Conservation (phyloP, 768 basidiomycete species). For the Cystobasidium onofrii region DNA sequence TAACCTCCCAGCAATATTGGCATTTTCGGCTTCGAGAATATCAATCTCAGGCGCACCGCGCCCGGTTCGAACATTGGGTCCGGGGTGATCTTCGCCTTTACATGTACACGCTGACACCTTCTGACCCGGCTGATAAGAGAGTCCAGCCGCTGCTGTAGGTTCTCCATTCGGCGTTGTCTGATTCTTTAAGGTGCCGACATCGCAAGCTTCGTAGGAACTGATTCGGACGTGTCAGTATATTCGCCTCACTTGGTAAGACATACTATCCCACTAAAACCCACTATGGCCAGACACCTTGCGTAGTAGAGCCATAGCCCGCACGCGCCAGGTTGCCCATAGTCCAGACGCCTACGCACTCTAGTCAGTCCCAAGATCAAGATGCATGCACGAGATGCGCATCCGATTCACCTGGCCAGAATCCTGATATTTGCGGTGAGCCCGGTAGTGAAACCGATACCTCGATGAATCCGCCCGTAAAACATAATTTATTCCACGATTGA, state of each 20-base stretch:
- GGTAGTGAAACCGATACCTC: constrained; percentile 37
- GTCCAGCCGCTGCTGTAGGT: constrained; percentile 54
- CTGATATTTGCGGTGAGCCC: constrained; percentile 15
- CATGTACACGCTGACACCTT: constrained; percentile 80
- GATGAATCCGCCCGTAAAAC: constrained; percentile 42
- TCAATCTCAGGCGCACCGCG: constrained; percentile 68
- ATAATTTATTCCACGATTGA: constrained; percentile 57
- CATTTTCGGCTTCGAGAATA: constrained; percentile 61
- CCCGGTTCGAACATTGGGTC: constrained; percentile 59
- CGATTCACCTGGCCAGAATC: neutral
- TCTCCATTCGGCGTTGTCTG: constrained; percentile 58
- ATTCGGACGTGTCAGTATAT: constrained; percentile 44
- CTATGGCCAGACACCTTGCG: constrained; percentile 59
- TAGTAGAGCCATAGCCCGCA: constrained; percentile 50
- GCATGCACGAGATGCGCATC: neutral
- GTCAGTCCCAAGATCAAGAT: neutral
- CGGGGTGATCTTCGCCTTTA: constrained; percentile 75
- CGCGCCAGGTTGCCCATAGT: constrained; percentile 41
- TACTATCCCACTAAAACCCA: neutral
- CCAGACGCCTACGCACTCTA: constrained; percentile 56
- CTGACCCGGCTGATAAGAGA: constrained; percentile 81
- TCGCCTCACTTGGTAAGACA: neutral
- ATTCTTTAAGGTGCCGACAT: constrained; percentile 75
- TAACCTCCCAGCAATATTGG: neutral
- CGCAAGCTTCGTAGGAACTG: constrained; percentile 73